Conservation (phyloP, 2,329 filamentous ascomycete species). For the Aureobasidium zeae region DNA sequence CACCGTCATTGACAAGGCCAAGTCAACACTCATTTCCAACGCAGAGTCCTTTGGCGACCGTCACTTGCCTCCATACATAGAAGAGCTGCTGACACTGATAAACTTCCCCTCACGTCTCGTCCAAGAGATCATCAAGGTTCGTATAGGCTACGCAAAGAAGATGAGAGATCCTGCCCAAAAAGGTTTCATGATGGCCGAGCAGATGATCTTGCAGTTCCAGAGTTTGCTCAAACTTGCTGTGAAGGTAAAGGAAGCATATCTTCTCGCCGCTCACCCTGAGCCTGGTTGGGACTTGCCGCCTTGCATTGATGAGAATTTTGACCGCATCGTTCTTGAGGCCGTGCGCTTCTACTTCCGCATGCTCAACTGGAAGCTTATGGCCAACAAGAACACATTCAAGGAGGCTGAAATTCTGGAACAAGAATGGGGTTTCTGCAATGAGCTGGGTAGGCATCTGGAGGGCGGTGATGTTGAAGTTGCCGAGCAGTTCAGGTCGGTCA, state of each 20-base stretch:
- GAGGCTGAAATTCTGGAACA: conserved; percentile 95
- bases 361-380: conserved; percentile 93
- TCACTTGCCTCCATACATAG: conserved; percentile 90
- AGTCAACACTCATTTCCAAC: conserved; percentile 80
- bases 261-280: conserved; percentile 73
- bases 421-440: conserved; percentile 96
- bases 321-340: conserved; percentile 81
- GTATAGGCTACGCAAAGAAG: conserved; percentile 82
- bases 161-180: conserved; percentile 93
- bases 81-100: conserved; percentile 89
- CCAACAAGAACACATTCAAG: conserved; percentile 98
- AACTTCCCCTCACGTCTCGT: conserved; percentile 95
- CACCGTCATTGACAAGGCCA: conserved; percentile 84
- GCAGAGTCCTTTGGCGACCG: conserved; percentile 75
- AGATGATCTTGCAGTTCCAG: conserved; percentile 96
- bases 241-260: conserved; percentile 82
- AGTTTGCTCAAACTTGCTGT: conserved; percentile 86
- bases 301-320: conserved; percentile 94
- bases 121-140: conserved; percentile 89
- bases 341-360: conserved; percentile 98
- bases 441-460: conserved; percentile 82
- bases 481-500: conserved; percentile 71
- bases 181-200: conserved; percentile 87
- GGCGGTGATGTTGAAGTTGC: conserved; percentile 93
- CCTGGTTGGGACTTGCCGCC: conserved; percentile 91